Evolutionary conservation across 257 asterid genomes (phyloP), one percentile per base, ranked within the genome.

Genomic region (Thymus quinquecostatus): DNA sequence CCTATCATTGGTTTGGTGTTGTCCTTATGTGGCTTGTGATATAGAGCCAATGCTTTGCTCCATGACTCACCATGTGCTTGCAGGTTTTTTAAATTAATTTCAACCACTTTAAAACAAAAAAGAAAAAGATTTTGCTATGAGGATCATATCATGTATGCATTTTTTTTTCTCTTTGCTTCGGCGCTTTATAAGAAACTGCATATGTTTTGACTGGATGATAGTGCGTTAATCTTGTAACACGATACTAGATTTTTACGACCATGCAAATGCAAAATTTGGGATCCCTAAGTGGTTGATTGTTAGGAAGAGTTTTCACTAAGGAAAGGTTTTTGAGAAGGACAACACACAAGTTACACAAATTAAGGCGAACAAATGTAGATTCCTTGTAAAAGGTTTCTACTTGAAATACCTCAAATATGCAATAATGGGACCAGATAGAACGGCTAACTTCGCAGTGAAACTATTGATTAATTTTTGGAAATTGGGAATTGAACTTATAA

Each of bases 31-130:
- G 87, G 72, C 51, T 43, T 64, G 65, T 75, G 64, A 64, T 73
- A 75, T 66, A 75, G 56, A 28, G 63, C 82, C 73, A 34, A 74
- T 44, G 40, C 60, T 54, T 83, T 71, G 69, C 69, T 80, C 83
- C 91, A 80, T 87, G 57, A 81, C 84, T 72, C 73, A 49, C 87
- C 94, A 83, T 85, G 91, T 88, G 91, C 88, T 49, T 54, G 66
- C 56, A 50, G 41, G 61, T 33, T 70, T 78, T 11, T 57, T 11
- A n/a, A 10, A 29, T 33, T 58, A 55, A 66, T 68, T 10, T 68
- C n/a, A 60, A 64, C 34, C 71, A 75, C 68, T 60, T 68, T 33
- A 38, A 72, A 68, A 78, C 87, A 83, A 82, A 58, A 47, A 59
- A 45, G 44, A n/a, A 43, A 6, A 43, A 69, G 72, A 80, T 71